Base-by-base conservation (phyloP, 108 stramenopile genomes). In the Cafeteria roenbergensis region DNA sequence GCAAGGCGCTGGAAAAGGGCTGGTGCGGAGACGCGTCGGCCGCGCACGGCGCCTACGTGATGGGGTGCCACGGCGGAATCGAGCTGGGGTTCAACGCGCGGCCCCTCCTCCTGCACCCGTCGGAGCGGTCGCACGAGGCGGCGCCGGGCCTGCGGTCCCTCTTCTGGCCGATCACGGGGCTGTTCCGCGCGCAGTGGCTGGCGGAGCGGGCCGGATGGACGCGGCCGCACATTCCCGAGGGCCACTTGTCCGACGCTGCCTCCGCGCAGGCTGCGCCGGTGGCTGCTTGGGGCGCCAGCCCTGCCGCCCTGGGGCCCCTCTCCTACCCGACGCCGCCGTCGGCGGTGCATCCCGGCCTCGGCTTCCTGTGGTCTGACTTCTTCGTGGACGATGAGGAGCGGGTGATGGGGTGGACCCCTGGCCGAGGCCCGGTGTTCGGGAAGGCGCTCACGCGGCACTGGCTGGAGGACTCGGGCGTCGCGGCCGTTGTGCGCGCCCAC, bases 291-390 rank as follows among this genome's bases (percentile, higher is more conserved):
- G n/a, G n/a, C n/a, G n/a, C n/a, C n/a, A n/a, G n/a, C n/a, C n/a
- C n/a, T n/a, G n/a, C n/a, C n/a, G n/a, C n/a, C n/a, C n/a, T n/a
- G n/a, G n/a, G n/a, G n/a, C n/a, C n/a, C n/a, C n/a, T n/a, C n/a
- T n/a, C n/a, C n/a, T n/a, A n/a, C n/a, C n/a, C n/a, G n/a, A n/a
- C n/a, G n/a, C n/a, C 20, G 17, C 59, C 59, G 22, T 29, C 59
- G 29, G 21, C 2, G 3, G 2, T 22, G 2, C 36, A 27, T 2
- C 8, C n/a, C 36, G 20, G 20, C 9, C 34, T 24, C 59, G 59
- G 59, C 24, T 61, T 26, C 59, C 9, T 61, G 59, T 61, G 59
- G 59, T 12, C 59, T 3, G 59, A 61, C 37, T 61, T 61, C 59
- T 57, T 57, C 14, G 56, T 57, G 32, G 31, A 57, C 32, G 30